Conservation (phyloP, 352 stramenopile genomes). For the Phytophthora idaei region DNA sequence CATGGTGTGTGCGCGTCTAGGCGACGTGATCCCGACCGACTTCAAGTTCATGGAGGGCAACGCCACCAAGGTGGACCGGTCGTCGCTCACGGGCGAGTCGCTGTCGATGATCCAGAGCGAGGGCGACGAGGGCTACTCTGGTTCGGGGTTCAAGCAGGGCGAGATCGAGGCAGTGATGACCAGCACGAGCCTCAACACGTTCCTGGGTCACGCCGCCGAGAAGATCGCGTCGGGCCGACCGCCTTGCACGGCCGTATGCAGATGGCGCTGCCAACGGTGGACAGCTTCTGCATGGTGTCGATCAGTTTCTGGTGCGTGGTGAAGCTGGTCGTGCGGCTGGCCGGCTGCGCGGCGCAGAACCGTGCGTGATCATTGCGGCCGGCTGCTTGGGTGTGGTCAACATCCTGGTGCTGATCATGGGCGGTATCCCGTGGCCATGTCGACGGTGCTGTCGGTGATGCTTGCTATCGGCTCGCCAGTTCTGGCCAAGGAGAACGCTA, state of each 20-base stretch:
- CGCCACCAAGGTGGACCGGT: conserved; percentile 88
- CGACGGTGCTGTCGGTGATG: conserved; percentile 92
- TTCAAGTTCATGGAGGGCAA: conserved; percentile 86
- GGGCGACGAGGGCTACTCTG: conserved; percentile 81
- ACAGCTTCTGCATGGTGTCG: conserved; percentile 90
- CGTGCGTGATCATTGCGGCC: conserved; percentile 84
- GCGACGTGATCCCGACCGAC: conserved; percentile 74
- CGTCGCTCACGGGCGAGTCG: conserved; percentile 94
- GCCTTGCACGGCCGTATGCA: conserved; percentile 87
- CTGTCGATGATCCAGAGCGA: conserved; percentile 90
- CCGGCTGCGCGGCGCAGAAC: conserved; percentile 66
- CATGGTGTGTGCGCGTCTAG: conserved; percentile 79
- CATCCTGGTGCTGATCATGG: conserved; percentile 91
- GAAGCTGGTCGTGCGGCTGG: conserved; percentile 87
- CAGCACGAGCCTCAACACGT: conserved; percentile 89
- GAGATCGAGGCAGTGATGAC: conserved; percentile 92
- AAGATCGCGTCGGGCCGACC: conserved; percentile 62
- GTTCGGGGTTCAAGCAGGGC: conserved; percentile 86
- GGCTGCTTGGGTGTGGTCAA: conserved; percentile 72
- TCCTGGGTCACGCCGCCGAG: conserved; percentile 89
- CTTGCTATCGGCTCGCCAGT: conserved; percentile 91
- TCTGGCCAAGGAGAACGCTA: conserved; percentile 90
- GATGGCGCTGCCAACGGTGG: conserved; percentile 89
- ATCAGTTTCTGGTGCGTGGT: conserved; percentile 87
- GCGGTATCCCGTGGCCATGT: conserved; percentile 94